phyloP scores from a whole-genome alignment of 1,284 basidiomycete genomes.

The Cryptococcus sp. region DNA sequence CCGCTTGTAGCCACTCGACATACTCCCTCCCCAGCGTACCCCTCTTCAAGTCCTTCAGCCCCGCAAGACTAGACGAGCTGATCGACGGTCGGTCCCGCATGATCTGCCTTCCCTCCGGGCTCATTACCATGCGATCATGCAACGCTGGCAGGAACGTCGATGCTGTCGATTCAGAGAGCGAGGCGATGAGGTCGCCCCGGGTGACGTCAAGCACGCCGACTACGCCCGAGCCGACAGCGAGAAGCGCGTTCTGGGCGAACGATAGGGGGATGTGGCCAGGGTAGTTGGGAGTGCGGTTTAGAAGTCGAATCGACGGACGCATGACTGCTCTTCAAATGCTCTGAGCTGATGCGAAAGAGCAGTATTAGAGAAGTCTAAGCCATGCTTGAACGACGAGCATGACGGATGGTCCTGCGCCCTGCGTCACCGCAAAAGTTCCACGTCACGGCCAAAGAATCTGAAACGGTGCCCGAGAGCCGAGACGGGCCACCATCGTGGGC shows the following conservation, averaged over 20 bases:
- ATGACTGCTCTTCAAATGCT: background rate
- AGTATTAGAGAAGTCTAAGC: no score
- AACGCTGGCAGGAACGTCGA: conserved; percentile 74
- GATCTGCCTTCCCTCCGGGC: conserved; percentile 74
- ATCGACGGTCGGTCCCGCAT: conserved; percentile 80
- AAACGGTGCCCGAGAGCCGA: no score
- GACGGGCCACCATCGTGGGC: no score
- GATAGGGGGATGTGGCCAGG: conserved; percentile 79
- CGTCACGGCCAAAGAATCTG: no score
- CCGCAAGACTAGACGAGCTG: conserved; percentile 70
- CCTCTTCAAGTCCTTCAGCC: conserved; percentile 64
- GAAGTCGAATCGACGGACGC: conserved; percentile 6
- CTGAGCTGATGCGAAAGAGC: no score
- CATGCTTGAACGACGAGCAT: no score
- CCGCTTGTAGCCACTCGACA: conserved; percentile 83
- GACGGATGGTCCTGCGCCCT: no score
- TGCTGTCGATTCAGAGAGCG: conserved; percentile 84
- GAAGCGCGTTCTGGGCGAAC: conserved; percentile 74
- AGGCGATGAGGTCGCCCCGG: conserved; percentile 89
- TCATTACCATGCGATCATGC: conserved; percentile 73
- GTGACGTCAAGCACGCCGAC: conserved; percentile 78
- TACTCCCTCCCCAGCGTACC: conserved; percentile 86
- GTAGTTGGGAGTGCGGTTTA: conserved; percentile 39
- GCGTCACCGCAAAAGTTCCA: no score
- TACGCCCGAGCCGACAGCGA: conserved; percentile 80